Percentiles rank a stretch among this genome's conserved stretches.
Evolutionary conservation across 345 rosid species (phyloP).

Genomic region (Pistacia vera): DNA sequence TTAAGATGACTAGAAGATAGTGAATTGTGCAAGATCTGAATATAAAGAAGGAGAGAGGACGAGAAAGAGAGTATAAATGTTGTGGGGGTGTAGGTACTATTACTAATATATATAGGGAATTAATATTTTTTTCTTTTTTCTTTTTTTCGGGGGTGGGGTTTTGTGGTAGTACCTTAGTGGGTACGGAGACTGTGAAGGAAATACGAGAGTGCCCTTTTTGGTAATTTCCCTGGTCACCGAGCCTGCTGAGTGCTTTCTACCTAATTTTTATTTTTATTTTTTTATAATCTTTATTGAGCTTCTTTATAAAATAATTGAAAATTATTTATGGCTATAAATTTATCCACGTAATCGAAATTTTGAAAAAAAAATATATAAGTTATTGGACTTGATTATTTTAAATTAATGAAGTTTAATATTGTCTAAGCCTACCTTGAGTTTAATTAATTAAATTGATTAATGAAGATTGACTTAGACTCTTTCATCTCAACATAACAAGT

Average conservation of each 20-base stretch:
- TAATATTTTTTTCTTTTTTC: too few relatives aligned
- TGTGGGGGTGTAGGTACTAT: not conserved
- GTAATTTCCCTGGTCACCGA: not conserved
- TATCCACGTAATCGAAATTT: too few relatives aligned
- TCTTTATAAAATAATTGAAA: too few relatives aligned
- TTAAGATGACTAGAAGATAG: not conserved
- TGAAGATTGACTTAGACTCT: too few relatives aligned
- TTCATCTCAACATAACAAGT: too few relatives aligned
- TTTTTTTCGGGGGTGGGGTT: not conserved
- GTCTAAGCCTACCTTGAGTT: too few relatives aligned
- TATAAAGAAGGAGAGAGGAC: not conserved
- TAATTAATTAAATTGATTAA: too few relatives aligned
- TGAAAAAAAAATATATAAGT: too few relatives aligned
- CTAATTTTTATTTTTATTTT: not conserved
- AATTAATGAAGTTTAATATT: too few relatives aligned
- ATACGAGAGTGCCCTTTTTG: not conserved
- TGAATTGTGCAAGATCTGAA: conserved; percentile 14
- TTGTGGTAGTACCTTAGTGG: not conserved
- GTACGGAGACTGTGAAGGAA: not conserved
- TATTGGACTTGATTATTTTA: too few relatives aligned
- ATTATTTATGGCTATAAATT: too few relatives aligned
- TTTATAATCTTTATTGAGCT: not conserved
- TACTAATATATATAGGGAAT: not conserved
- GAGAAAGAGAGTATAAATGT: not conserved
- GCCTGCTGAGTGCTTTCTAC: too few relatives aligned